Evolutionary conservation across 495 filamentous ascomycete genomes (phyloP), one percentile per base, ranked within the genome.

Genomic region (Trichoderma asperelloides): DNA sequence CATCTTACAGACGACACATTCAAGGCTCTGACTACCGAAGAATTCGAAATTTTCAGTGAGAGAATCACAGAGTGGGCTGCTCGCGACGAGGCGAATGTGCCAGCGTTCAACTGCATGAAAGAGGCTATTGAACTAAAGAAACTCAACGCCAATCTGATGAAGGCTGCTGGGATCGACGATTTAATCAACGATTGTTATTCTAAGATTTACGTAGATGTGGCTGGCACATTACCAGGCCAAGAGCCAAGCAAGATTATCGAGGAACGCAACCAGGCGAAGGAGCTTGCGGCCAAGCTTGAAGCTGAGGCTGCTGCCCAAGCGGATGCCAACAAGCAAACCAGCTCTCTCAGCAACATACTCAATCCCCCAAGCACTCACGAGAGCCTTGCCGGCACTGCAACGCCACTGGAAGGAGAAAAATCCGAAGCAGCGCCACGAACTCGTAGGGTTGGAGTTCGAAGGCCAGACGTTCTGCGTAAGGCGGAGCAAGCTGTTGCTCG

Each of bases 61-160:
- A 76, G 79, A 16, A 75, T 88, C 27, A 77, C 78, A 16, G 72
- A 77, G 12, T 87, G 85, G 79, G 74, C 80, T 60, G 86, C 86
- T 3, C 72, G 77, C 45, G 64, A 65, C 16, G 64, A 27, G 27
- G 73, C 75, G 4, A 27, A 71, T 21, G 67, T 69, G 0, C 76
- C 73, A 57, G 78, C 81, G 2, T 80, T 97, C 2, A 89, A 89
- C 69, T 83, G 92, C 6, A 80, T 99, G 43, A 86, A 91, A 64
- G 96, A 99, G 66, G 87, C 87, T 7, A 81, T 91, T 62, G 94
- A 98, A 72, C 78, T 98, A n/a, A 96, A 96, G 73, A 93, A 91
- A 70, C 83, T 94, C 49, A 97, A 97, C 74, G 86, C 86, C 62
- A 87, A 87, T 65, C 83, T 95, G 11, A 94, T 93, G 87, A 96